Conservation (phyloP, 768 basidiomycete species). For the Lepiota subincarnata region DNA sequence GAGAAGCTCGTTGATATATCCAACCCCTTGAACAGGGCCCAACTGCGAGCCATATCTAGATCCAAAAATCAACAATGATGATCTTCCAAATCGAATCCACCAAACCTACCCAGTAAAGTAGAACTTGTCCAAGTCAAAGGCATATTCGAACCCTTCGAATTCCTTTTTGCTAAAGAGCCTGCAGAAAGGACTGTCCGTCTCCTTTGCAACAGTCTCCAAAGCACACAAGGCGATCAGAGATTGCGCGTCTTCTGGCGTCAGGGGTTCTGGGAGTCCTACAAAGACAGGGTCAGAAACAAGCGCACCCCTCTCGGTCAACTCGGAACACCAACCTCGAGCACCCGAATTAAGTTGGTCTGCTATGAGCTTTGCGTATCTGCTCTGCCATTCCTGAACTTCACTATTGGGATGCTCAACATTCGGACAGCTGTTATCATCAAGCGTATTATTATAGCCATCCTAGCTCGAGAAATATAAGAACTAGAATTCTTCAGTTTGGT, state of each 20-base stretch:
- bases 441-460: conserved; percentile 50
- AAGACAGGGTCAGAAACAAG: neutral
- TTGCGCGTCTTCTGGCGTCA: conserved; percentile 50
- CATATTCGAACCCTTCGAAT: conserved; percentile 65
- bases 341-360: conserved; percentile 54
- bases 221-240: conserved; percentile 72
- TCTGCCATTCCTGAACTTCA: conserved; percentile 51
- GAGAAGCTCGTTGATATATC: conserved; percentile 83
- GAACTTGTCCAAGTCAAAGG: conserved; percentile 71
- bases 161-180: conserved; percentile 61
- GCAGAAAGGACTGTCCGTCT: conserved; percentile 62
- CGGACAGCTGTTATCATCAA: conserved; percentile 65
- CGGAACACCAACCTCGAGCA: conserved; percentile 42
- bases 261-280: conserved; percentile 32
- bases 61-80: neutral
- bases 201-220: conserved; percentile 67
- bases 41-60: conserved; percentile 63
- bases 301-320: neutral
- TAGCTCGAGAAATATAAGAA: neutral
- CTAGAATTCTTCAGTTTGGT: neutral
- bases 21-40: conserved; percentile 72
- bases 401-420: conserved; percentile 41
- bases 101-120: conserved; percentile 64
- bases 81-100: neutral
- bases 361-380: conserved; percentile 51